Base-by-base conservation (phyloP, 768 basidiomycete genomes). In the Neoboletus subvelutipes region DNA sequence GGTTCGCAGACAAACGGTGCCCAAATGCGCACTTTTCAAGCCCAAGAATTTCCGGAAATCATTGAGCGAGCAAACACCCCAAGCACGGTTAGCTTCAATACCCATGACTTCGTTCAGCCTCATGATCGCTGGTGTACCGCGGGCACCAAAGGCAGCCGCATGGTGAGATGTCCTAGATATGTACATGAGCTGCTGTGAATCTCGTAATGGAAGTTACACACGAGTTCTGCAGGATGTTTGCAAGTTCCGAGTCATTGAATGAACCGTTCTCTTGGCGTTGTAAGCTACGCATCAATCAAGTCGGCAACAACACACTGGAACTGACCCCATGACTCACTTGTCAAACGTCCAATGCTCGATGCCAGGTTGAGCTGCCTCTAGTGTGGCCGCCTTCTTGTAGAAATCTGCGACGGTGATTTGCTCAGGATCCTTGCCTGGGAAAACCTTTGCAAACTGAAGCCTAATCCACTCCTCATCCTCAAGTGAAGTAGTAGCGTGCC, bases 21-120 rank as follows among this genome's bases (percentile, higher is more conserved):
- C 36, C 5, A 17, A 8, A 20, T 9, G 17, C 83, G 63, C 59
- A 90, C 90, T 77, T 70, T 89, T 91, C 46, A 94, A 66, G 12
- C 90, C 91, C 48, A 94, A 75, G 76, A 83, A 93, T 81, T 79
- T 85, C 54, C 91, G 77, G 73, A 94, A 94, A 57, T 93, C 91
- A 60, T 94, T 94, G 59, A 94, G 68, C 2, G 87, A 85, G 67
- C 91, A 93, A 20, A 87, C 84, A 46, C 90, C 91, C 91, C 91
- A 94, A 22, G 67, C 61, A 31, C 92, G 81, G 65, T 82, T 87
- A 55, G 86, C 78, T 63, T 88, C 84, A 45, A 94, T 92, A 41
- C 90, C 90, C 88, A 94, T 88, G 40, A 92, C 77, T 67, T 94
- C 92, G 58, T 92, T 82, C 26, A 92, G 66, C 42, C 80, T 83